Conservation (phyloP, 1,139 yeast genomes). For the Arxiozyma slooffiae region DNA sequence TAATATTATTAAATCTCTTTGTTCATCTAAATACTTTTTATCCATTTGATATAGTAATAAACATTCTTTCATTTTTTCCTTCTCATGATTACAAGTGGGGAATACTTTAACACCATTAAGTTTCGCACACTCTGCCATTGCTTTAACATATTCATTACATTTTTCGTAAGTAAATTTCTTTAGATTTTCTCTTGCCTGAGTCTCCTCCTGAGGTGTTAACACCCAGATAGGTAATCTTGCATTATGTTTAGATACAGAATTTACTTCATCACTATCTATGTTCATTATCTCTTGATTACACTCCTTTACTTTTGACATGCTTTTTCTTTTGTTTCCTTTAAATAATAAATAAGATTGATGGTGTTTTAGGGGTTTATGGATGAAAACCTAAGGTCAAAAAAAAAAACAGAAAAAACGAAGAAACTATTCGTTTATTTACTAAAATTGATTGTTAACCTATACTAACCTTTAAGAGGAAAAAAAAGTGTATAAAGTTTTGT, state of each 20-base stretch:
- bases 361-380: not conserved
- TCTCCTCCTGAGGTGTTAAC: conserved; percentile 77
- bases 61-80: conserved; percentile 62
- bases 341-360: not conserved
- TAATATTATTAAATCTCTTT: conserved; percentile 54
- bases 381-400: not conserved
- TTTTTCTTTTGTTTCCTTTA: not conserved
- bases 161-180: conserved; percentile 60
- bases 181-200: conserved; percentile 68
- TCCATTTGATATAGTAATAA: conserved; percentile 53
- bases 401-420: no score
- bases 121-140: conserved; percentile 46
- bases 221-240: conserved; percentile 64
- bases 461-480: not conserved
- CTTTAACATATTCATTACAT: conserved; percentile 60
- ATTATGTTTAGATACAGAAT: conserved; percentile 1
- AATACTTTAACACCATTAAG: conserved; percentile 45
- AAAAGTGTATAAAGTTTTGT: no score
- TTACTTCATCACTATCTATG: not conserved
- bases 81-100: conserved; percentile 46
- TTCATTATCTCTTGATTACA: not conserved
- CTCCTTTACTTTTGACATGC: not conserved
- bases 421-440: not conserved
- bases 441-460: no score
- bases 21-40: conserved; percentile 57